A percentile compares a stretch with the other conserved stretches of the same genome.
Evolutionary conservation across 495 filamentous ascomycete species (phyloP).

Genomic region (Xylaria flabelliformis): DNA sequence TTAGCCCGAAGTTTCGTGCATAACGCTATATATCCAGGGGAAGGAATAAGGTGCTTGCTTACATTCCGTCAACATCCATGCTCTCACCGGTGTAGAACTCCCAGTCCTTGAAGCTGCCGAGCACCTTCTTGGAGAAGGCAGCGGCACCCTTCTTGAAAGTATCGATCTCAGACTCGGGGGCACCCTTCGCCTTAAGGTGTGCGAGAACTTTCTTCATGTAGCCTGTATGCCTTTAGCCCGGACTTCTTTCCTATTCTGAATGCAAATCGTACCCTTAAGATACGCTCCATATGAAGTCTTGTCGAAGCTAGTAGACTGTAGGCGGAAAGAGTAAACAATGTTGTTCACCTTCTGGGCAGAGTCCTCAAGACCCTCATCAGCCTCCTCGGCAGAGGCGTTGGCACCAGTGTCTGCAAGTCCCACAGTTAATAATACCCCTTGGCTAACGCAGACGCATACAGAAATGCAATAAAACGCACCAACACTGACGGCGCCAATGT

Average conservation of each 20-base stretch:
- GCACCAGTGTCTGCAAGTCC: slow-evolving; percentile 77
- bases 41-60: slow-evolving; percentile 28
- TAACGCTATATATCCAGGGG: slow-evolving; percentile 43
- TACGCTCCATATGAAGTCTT: slow-evolving; percentile 81
- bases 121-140: slow-evolving; percentile 76
- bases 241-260: neutral
- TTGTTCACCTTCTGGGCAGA: slow-evolving; percentile 82
- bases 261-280: slow-evolving; percentile 65
- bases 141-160: slow-evolving; percentile 77
- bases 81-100: slow-evolving; percentile 92
- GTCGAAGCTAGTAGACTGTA: slow-evolving; percentile 77
- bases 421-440: slow-evolving; percentile 18
- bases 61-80: slow-evolving; percentile 93
- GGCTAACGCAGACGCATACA: neutral
- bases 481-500: slow-evolving; percentile 73
- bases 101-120: slow-evolving; percentile 88
- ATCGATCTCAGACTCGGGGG: slow-evolving; percentile 67
- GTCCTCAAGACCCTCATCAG: slow-evolving; percentile 75
- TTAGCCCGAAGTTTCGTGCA: slow-evolving; percentile 4
- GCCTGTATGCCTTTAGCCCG: slow-evolving; percentile 50
- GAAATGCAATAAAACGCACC: slow-evolving; percentile 54
- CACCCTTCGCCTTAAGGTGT: slow-evolving; percentile 66
- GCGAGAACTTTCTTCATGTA: slow-evolving; percentile 91
- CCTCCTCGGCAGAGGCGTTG: slow-evolving; percentile 95
- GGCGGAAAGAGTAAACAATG: slow-evolving; percentile 89